A percentile compares a stretch with the other conserved stretches of the same genome.
phyloP scores from a whole-genome alignment of 2,329 filamentous ascomycete genomes.

The Pestalotiopsis sp. region DNA sequence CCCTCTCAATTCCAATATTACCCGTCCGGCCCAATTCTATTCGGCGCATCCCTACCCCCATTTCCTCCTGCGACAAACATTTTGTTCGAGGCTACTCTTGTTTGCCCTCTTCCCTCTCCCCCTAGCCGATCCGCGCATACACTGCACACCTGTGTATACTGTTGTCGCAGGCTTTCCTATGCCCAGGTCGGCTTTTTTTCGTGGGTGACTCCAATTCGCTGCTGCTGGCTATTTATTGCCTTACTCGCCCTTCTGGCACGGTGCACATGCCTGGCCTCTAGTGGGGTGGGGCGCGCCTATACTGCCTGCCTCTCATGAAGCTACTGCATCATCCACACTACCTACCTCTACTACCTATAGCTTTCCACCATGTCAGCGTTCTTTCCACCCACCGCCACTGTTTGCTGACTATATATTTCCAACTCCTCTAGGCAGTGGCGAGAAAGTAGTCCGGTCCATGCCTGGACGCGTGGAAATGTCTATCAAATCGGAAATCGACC shows the following conservation, averaged over 20 bases:
- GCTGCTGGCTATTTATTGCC: not conserved
- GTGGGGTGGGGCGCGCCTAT: constrained; percentile 4
- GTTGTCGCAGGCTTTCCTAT: not conserved
- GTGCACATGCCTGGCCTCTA: constrained; percentile 1
- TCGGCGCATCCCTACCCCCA: not conserved
- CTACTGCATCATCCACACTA: constrained; percentile 1
- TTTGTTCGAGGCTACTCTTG: not conserved
- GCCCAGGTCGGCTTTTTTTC: not conserved
- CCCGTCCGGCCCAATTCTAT: not conserved
- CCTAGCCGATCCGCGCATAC: not conserved
- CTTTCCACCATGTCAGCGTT: not conserved
- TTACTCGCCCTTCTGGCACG: not conserved
- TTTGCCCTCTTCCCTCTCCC: not conserved
- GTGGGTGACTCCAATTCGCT: not conserved
- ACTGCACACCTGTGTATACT: not conserved
- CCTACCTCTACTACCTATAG: not conserved
- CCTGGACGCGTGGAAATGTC: constrained; percentile 11
- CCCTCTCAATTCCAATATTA: not conserved
- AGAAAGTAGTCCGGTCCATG: not conserved
- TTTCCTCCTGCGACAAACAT: not conserved
- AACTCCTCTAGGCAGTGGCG: constrained; percentile 1
- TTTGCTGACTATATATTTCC: not conserved
- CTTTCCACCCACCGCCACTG: not conserved
- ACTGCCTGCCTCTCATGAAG: not conserved
- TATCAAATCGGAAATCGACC: constrained; percentile 9